phyloP scores from a whole-genome alignment of 2,329 filamentous ascomycete genomes.

The Emericellopsis cladophorae region DNA sequence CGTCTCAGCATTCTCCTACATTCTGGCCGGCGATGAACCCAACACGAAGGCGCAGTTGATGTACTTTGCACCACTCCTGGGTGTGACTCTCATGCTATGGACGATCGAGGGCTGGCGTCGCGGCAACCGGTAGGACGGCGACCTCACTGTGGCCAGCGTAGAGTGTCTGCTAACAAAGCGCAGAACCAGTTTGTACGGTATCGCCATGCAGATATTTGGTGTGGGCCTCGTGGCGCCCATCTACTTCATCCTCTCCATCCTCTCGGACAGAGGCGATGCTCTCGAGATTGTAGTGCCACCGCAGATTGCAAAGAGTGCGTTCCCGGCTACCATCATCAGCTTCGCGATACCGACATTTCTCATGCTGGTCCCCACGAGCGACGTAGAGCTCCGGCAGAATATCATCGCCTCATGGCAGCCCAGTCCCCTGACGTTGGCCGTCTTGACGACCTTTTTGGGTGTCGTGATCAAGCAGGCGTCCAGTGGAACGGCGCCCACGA shows the following conservation, averaged over 20 bases:
- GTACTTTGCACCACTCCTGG: not conserved
- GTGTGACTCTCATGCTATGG: not conserved
- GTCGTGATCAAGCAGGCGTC: not conserved
- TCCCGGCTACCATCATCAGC: not conserved
- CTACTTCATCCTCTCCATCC: not conserved
- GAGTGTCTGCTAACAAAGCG: not conserved
- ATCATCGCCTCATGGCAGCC: not conserved
- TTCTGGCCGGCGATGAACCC: not conserved
- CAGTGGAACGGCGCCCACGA: not conserved
- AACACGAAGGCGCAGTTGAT: not conserved
- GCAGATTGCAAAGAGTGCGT: not conserved
- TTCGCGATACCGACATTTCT: not conserved
- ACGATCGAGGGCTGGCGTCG: not conserved
- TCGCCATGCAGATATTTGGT: not conserved
- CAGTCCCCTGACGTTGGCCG: not conserved
- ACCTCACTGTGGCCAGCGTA: not conserved
- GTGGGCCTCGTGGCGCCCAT: constrained; percentile 1
- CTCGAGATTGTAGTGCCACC: not conserved
- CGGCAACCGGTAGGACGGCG: not conserved
- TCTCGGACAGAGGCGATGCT: not conserved
- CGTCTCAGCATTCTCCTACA: not conserved
- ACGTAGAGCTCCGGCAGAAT: not conserved
- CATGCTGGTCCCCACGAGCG: not conserved
- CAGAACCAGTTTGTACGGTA: too few species aligned
- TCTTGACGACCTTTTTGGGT: not conserved